A percentile compares a stretch with the other conserved stretches of the same genome.
Conservation (phyloP, 2,329 filamentous ascomycete genomes). For the Trichophyton simii region DNA sequence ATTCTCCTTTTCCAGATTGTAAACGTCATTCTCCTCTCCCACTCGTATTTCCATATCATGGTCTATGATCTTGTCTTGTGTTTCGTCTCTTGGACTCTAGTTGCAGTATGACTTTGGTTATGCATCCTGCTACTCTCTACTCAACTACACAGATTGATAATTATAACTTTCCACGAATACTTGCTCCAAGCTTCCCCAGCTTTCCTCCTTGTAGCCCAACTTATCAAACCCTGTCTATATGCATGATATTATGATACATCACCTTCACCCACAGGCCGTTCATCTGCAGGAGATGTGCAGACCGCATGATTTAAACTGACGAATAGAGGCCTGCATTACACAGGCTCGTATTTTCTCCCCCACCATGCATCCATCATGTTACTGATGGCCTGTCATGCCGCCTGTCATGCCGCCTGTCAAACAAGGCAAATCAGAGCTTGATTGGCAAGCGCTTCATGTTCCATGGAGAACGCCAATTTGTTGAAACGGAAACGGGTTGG, state of each 20-base stretch:
- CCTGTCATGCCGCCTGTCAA: background rate
- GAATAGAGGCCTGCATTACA: background rate
- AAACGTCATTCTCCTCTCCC: background rate
- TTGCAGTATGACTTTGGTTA: background rate
- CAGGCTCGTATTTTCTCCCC: background rate
- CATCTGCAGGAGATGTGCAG: background rate
- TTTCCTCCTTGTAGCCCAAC: background rate
- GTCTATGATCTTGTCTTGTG: background rate
- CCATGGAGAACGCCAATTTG: no score
- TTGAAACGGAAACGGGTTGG: no score
- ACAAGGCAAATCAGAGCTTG: background rate
- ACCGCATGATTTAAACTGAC: background rate
- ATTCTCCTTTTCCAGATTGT: background rate
- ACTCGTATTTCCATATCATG: background rate
- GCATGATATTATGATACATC: background rate
- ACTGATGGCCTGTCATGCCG: background rate
- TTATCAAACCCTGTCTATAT: background rate
- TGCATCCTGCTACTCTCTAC: background rate
- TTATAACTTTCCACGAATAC: background rate
- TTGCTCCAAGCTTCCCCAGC: background rate
- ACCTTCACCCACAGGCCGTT: background rate
- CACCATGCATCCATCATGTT: background rate
- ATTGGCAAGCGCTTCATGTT: background rate
- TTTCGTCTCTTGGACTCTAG: background rate
- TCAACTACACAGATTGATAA: background rate